Conservation (phyloP, 108 stramenopile species). For the Skeletonema tropicum region DNA sequence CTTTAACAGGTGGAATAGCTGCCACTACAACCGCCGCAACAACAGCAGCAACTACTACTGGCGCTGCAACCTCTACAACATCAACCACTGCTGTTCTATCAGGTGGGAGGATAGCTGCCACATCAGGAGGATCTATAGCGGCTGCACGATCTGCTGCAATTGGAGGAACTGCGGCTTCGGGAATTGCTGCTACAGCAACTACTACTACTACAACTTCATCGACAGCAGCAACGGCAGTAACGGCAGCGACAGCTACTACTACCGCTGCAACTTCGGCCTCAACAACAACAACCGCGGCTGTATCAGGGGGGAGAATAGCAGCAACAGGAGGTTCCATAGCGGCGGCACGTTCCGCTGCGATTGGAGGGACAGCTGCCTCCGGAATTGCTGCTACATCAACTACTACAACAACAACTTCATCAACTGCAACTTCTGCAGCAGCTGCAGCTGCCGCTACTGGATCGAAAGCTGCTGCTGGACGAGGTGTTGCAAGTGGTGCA, state of each 20-base stretch:
- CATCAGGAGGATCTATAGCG: conserved; percentile 12
- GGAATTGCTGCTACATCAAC: conserved; percentile 15
- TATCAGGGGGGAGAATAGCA: conserved; percentile 11
- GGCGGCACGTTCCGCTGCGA: conserved; percentile 9
- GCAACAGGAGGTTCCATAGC: conserved; percentile 15
- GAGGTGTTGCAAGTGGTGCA: background rate
- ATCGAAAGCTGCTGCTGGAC: background rate
- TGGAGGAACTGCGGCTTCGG: conserved; percentile 10
- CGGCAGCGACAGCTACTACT: background rate
- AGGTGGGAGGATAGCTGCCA: conserved; percentile 7
- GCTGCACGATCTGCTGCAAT: conserved; percentile 11
- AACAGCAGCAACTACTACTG: background rate
- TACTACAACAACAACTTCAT: background rate
- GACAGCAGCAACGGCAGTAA: background rate
- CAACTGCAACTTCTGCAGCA: background rate
- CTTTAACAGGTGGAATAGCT: conserved; percentile 4
- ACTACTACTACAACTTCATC: background rate
- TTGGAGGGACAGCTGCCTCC: conserved; percentile 2
- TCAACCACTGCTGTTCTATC: conserved; percentile 1
- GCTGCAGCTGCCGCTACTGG: conserved; percentile 2
- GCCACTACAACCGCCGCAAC: conserved; percentile 4
- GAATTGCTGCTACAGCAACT: conserved; percentile 10
- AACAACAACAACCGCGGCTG: background rate
- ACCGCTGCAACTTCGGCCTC: background rate
- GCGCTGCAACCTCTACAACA: conserved; percentile 2